A percentile compares a stretch with the other conserved stretches of the same genome.
Evolutionary conservation across 805 yeast species (phyloP).

Genomic region (Saccharomycopsis olivae): DNA sequence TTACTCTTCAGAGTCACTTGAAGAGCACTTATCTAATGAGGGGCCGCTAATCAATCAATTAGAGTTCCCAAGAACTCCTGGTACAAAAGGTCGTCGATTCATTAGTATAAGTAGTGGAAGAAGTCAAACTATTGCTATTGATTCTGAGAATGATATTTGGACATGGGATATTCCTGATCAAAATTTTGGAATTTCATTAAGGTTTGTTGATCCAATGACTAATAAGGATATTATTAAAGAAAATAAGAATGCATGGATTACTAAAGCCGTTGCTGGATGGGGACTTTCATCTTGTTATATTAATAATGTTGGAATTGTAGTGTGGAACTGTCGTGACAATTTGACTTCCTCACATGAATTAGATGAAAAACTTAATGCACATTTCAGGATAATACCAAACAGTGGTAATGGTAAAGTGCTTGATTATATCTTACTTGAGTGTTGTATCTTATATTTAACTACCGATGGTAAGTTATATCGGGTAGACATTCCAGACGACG

Average conservation of each 20-base stretch:
- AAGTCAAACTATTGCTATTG: slow-evolving; percentile 52
- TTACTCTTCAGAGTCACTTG: not conserved
- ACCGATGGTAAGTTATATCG: slow-evolving; percentile 31
- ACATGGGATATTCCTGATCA: slow-evolving; percentile 47
- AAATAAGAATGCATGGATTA: slow-evolving; percentile 24
- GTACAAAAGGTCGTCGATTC: slow-evolving; percentile 25
- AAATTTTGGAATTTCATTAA: slow-evolving; percentile 33
- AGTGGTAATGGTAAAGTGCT: slow-evolving; percentile 31
- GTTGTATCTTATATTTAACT: slow-evolving; percentile 39
- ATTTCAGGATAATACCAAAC: slow-evolving; percentile 31
- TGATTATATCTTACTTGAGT: slow-evolving; percentile 49
- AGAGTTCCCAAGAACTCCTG: not conserved
- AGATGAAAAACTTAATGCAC: slow-evolving; percentile 27
- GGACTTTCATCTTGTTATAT: slow-evolving; percentile 41
- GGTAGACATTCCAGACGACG: slow-evolving; percentile 21
- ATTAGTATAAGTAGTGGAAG: slow-evolving; percentile 51
- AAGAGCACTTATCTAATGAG: not conserved
- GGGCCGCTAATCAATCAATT: not conserved
- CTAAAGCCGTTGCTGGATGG: slow-evolving; percentile 61
- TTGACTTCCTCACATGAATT: slow-evolving; percentile 21
- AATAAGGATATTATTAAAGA: not conserved
- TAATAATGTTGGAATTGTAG: slow-evolving; percentile 40
- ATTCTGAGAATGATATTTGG: slow-evolving; percentile 37
- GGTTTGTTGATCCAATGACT: slow-evolving; percentile 25
- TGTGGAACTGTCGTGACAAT: slow-evolving; percentile 38